phyloP scores from a whole-genome alignment of 148 eudicot genomes.

The Rhododendron molle region DNA sequence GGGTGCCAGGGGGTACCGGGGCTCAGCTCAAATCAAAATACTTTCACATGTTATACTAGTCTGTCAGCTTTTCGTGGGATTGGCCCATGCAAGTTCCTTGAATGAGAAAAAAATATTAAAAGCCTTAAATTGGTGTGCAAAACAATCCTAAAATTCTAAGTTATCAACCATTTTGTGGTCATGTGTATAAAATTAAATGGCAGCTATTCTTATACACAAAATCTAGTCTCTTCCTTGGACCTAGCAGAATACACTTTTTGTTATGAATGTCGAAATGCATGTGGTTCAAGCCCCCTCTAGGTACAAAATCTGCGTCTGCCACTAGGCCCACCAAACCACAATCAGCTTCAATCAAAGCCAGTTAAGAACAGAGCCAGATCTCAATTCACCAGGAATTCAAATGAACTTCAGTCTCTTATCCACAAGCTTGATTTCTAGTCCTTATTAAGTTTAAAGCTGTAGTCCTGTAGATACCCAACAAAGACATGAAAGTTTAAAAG shows the following conservation, averaged over 20 bases:
- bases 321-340: neutral
- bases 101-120: too few relatives aligned
- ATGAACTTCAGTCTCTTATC: neutral
- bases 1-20: neutral
- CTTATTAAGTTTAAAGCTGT: neutral
- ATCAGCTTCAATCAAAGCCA: neutral
- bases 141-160: neutral
- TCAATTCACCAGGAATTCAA: neutral
- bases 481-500: neutral
- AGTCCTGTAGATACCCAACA: neutral
- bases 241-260: neutral
- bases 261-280: neutral
- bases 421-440: neutral
- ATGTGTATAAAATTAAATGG: neutral
- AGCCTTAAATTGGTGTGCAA: neutral
- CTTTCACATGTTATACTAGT: neutral
- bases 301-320: neutral
- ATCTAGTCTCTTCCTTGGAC: neutral
- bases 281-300: neutral
- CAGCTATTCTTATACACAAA: neutral
- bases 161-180: neutral
- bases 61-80: neutral
- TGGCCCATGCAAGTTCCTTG: neutral
- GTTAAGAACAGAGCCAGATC: neutral
- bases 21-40: neutral